Base-by-base conservation (phyloP, 192 early-diverging fungal genomes). In the Backusella tuberculispora region DNA sequence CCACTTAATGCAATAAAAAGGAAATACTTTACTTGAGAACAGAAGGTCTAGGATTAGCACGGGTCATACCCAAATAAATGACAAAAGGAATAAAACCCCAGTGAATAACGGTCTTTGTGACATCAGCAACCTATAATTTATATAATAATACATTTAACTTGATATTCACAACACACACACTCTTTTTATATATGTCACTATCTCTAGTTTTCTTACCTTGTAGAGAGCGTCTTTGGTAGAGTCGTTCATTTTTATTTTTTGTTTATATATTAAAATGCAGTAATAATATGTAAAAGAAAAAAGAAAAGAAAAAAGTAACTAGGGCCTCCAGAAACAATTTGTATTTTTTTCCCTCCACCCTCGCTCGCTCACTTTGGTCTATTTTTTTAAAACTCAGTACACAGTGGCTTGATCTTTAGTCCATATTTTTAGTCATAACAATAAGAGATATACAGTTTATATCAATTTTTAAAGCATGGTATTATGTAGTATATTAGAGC, bases 61-160 rank as follows among this genome's bases (percentile, higher is more conserved):
- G 71, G 19, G 74, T 80, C 84, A 69, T 85, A 80, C 87, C 87
- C 42, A 88, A 84, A 72, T 88, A 88, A 70, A 88, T 82, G 65
- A 88, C 85, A 56, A 86, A 86, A 45, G 87, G 87, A 79, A 88
- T 88, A 74, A 88, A 88, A 9, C 87, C 87, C 81, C 84, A 88
- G 73, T 88, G 87, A n/a, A 88, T 74, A 46, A 88, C 78, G 37
- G 82, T 83, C 81, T 88, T 88, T 63, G 84, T 78, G 42, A 88
- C 81, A 50, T 88, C 87, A 69, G 75, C 64, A 50, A 76, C 74
- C 79, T 80, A 63, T 17, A 34, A 34, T 37, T 38, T 34, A 38
- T 50, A 14, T 38, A n/a, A 15, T 34, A 34, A 13, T 38, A 40
- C 12, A 50, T 6, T 10, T 21, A 8, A 17, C 26, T 63, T 34